Conservation (phyloP, 2,329 filamentous ascomycete species). For the Setomelanomma holmii region DNA sequence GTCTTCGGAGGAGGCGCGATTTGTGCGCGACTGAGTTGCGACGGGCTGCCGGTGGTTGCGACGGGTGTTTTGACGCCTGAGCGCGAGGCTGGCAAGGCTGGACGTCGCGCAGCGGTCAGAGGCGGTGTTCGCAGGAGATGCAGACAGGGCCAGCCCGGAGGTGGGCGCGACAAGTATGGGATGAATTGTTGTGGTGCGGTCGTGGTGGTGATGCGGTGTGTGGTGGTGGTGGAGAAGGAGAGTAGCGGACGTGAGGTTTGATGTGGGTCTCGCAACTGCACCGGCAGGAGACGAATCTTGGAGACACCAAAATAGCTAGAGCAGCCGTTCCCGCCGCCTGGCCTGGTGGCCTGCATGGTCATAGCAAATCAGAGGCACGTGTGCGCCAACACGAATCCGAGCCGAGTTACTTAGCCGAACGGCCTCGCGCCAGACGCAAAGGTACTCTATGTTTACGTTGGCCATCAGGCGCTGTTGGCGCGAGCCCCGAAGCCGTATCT, state of each 20-base stretch:
- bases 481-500: no score
- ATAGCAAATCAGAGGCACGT: no score
- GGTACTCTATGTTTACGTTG: no score
- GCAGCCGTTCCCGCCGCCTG: constrained; percentile 14
- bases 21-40: constrained; percentile 10
- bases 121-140: constrained; percentile 9
- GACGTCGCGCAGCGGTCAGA: constrained; percentile 23
- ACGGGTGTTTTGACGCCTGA: constrained; percentile 20
- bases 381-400: no score
- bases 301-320: constrained; percentile 6
- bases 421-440: no score
- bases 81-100: constrained; percentile 30
- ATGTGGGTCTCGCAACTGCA: constrained; percentile 16
- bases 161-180: constrained; percentile 30
- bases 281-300: not conserved
- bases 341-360: not conserved
- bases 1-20: constrained; percentile 6
- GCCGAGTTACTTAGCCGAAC: no score
- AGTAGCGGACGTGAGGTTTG: no score
- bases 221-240: constrained; percentile 17
- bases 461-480: no score
- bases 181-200: constrained; percentile 18
- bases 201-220: constrained; percentile 15
- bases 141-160: constrained; percentile 24
- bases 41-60: constrained; percentile 18